Evolutionary conservation across 2,329 filamentous ascomycete genomes (phyloP), one percentile per base, ranked within the genome.

Genomic region (Arthrobotrys entomopaga): DNA sequence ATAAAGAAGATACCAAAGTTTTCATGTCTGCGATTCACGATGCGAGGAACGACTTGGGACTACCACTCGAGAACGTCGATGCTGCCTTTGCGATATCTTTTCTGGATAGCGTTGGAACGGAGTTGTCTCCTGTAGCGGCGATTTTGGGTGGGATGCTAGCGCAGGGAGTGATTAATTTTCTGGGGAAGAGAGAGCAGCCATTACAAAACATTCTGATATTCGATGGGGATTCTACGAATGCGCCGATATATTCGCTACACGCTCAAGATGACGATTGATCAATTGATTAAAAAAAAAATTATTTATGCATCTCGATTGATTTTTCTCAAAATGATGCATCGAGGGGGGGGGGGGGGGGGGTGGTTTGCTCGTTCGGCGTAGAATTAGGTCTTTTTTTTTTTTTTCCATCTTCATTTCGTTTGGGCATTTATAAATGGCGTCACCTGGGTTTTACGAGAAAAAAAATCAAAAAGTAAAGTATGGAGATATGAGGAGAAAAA

Each of bases 81-180:
- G 54, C 65, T 20, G 40, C 48, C 2, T 70, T 71, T n/a, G 48
- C 66, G 34, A 70, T 76, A 38, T 75, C 76, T 13, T 99, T 99
- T 82, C 81, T 98, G 46, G 91, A 95, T 81, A 96, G 96, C 78
- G 84, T 97, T 4, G 90, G 89, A 65, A 88, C 88, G 79, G 94
- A 98, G 82, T 84, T 98, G 43, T 89, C 91, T 11, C 93, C 95
- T 6, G 92, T 96, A 7, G 90, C 91, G 0, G 93, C 95, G 1
- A 92, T 97, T 70, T 84, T 99, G 10, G 95, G 95, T 56, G 95
- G 93, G 8, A 89, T 93, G 81, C 86, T 99, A 15, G 92, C 94
- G 0, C 95, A 99, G 82, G 95, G 99, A 80, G 93, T 97, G 59
- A 98, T 99, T 83, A 98, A 98, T 79, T 93, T 97, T 34, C 86